Evolutionary conservation across 768 basidiomycete species (phyloP).

Genomic region (Boletales sp.): DNA sequence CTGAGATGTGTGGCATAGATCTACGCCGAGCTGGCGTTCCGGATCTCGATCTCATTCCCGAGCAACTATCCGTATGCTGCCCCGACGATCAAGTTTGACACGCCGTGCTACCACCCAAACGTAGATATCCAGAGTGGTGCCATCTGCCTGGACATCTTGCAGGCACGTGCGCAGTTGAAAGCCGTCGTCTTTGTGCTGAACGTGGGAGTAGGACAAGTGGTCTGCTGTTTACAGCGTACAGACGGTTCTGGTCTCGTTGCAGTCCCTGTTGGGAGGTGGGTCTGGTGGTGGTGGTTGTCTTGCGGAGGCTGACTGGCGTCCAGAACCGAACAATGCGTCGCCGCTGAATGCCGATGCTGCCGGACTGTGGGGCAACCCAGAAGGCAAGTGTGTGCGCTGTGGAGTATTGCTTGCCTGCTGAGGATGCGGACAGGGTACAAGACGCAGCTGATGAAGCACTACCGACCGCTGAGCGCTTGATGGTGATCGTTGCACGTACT

Average conservation of each 20-base stretch:
- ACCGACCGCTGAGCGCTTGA: constrained; percentile 49
- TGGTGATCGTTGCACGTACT: constrained; percentile 24
- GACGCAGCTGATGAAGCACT: constrained; percentile 65
- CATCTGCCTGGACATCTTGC: constrained; percentile 86
- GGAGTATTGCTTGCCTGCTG: not conserved
- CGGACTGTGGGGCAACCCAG: constrained; percentile 69
- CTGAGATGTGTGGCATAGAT: constrained; percentile 42
- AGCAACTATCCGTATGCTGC: constrained; percentile 86
- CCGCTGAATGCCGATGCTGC: constrained; percentile 88
- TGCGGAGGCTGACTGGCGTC: not conserved
- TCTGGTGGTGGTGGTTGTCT: constrained; percentile 3
- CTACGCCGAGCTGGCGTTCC: constrained; percentile 76
- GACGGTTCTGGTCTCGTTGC: constrained; percentile 82
- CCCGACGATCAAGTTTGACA: constrained; percentile 82
- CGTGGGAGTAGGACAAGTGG: constrained; percentile 72
- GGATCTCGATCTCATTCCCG: constrained; percentile 82
- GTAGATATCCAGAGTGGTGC: constrained; percentile 75
- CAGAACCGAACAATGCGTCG: constrained; percentile 91
- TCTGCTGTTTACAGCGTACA: constrained; percentile 91
- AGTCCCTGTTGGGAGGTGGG: constrained; percentile 83
- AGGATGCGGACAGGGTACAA: constrained; percentile 54
- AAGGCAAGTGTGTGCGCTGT: constrained; percentile 39
- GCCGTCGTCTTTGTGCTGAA: constrained; percentile 4
- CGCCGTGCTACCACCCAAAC: constrained; percentile 90
- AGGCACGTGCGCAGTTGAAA: constrained; percentile 41